Base-by-base conservation (phyloP, 192 early-diverging fungal genomes). In the Entomortierella parvispora region DNA sequence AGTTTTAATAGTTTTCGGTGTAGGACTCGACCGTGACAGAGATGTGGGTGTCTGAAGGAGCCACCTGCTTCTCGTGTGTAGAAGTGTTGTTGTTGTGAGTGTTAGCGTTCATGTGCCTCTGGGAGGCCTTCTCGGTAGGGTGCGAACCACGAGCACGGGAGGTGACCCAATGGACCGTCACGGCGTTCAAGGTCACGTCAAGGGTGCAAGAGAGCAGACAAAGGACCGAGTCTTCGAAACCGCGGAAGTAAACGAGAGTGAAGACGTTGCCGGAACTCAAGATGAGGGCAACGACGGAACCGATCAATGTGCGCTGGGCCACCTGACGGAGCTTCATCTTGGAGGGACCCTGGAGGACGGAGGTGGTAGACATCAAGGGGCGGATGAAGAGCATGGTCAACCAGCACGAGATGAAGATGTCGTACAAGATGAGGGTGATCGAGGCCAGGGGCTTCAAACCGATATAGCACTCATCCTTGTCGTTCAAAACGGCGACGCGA, bases 151-250 rank as follows among this genome's bases (percentile, higher is more conserved):
- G 64, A 15, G 58, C 65, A 26, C 65, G 72, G 0, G 57, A 66
- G 31, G 77, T 83, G 45, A 85, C 84, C 84, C 84, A 85, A 54
- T 83, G 81, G 29, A 85, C 67, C 1, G 81, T 81, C 26, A 49
- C 51, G 9, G 80, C 70, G 42, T 83, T 85, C 18, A 85, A 49
- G 7, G 80, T 83, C 23, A 85, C 84, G 48, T 85, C 84, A 29
- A 85, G 34, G 15, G 77, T 78, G 47, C 84, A 85, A 18, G 76
- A 81, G 15, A 80, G 69, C 43, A 85, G 47, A 55, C 84, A 85
- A 7, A 85, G 46, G 15, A 82, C 66, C 18, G 81, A 80, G 48
- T 76, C 69, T 50, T 85, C 81, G 12, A 64, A 58, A 7, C 84
- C 84, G 23, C 69, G 46, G 46, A 68, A 76, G 52, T 79, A 42